These are phyloP conservation scores for Apiotrichum gamsii DNA, from an alignment of 1,284 basidiomycete species.

Conservation along the genomic window DNA sequence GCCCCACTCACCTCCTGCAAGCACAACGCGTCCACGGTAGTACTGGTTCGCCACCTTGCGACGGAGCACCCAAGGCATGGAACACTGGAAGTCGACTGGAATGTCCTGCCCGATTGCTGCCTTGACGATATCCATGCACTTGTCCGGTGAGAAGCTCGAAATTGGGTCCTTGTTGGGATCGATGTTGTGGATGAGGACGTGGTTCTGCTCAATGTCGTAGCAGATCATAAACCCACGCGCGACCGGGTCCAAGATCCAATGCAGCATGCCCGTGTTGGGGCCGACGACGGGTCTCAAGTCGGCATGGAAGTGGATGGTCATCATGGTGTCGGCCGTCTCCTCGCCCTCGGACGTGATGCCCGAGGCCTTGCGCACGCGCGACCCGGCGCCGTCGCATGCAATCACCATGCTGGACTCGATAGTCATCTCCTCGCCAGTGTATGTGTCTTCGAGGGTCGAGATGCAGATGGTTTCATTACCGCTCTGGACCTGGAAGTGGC, in stretches of 20 bases:
- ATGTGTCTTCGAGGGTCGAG: slow-evolving; percentile 21
- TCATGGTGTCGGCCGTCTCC: slow-evolving; percentile 25
- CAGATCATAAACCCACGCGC: slow-evolving; percentile 26
- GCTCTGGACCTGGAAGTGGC: background rate
- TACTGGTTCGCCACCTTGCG: slow-evolving; percentile 25
- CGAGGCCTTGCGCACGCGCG: slow-evolving; percentile 14
- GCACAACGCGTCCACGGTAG: slow-evolving; percentile 16
- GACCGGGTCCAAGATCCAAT: slow-evolving; percentile 27
- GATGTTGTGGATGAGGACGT: slow-evolving; percentile 26
- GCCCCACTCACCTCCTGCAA: too few relatives aligned
- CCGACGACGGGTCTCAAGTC: slow-evolving; percentile 22
- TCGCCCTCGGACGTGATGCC: slow-evolving; percentile 23
- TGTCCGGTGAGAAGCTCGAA: slow-evolving; percentile 18
- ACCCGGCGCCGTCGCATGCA: slow-evolving; percentile 26
- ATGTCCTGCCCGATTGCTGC: slow-evolving; percentile 21
- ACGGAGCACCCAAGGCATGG: slow-evolving; percentile 23
- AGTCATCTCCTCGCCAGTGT: slow-evolving; percentile 17
- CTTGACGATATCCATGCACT: slow-evolving; percentile 21
- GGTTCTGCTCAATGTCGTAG: slow-evolving; percentile 26
- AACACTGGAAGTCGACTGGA: slow-evolving; percentile 19
- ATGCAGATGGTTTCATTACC: slow-evolving; percentile 12
- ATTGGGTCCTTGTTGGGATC: slow-evolving; percentile 16
- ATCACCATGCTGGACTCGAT: slow-evolving; percentile 19
- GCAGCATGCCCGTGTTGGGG: slow-evolving; percentile 22
- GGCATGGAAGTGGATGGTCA: slow-evolving; percentile 26